Evolutionary conservation across 2,329 filamentous ascomycete species (phyloP), one percentile per base, ranked within the genome.

Genomic region (Chrysosporium queenslandicum): DNA sequence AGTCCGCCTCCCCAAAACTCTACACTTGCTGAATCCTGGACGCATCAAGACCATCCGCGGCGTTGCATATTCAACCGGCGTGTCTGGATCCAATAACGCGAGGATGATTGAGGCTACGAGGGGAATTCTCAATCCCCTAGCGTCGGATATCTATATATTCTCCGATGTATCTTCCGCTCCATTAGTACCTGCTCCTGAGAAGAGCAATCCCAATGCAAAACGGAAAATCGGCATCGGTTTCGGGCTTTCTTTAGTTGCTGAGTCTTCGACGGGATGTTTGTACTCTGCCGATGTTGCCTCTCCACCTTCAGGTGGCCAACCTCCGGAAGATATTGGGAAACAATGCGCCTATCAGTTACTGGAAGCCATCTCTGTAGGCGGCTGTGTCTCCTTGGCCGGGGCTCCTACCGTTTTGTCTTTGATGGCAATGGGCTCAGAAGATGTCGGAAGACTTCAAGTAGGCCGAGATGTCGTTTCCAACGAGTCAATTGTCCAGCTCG

Each of bases 351-450:
- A 86, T 65, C 90, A 96, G 68, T 72, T 98, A 47, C 74, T 98
- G 11, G 90, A 97, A 69, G 78, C 82, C 20, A 84, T 97, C 56
- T 80, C 80, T 48, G 79, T 83, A 60, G 91, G 90, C 9, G 92
- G 92, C 1, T 95, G 88, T 65, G 86, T 87, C 2, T 84, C 82
- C 50, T 76, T 75, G 12, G 77, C 85, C 2, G 86, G 87, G 2
- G 82, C 83, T 4, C 75, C 80, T 2, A 91, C 85, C 0, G 77
- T 95, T 58, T 69, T 98, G 50, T 86, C 83, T 16, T 74, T 98
- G 57, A 98, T 98, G 92, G 88, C 90, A 30, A 97, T 98, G 92
- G 92, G 92, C 0, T 87, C 86, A 0, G 92, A 97, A 66, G 92
- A 98, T 68, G 89, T 98, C 12, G 92, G 92, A 3, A 79, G 92